Evolutionary conservation across 768 basidiomycete genomes (phyloP).

Genomic region (Mycena leptocephala): DNA sequence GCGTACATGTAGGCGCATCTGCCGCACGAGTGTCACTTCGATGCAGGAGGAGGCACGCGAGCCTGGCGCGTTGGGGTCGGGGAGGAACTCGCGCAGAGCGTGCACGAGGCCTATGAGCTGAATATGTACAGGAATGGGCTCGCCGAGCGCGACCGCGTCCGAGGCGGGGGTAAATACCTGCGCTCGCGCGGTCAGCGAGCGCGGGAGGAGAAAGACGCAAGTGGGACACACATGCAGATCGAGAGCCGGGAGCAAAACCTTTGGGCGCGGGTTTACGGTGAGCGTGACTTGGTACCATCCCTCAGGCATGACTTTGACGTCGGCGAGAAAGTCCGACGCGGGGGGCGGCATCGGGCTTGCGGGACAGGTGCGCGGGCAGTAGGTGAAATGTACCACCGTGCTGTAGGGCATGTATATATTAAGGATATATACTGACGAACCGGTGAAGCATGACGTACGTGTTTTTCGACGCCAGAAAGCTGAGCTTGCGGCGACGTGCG

Average conservation of each 20-base stretch:
- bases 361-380: constrained; percentile 7
- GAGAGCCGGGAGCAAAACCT: neutral
- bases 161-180: constrained; percentile 19
- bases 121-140: no score
- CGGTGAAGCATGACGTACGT: neutral
- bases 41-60: no score
- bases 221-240: neutral
- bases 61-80: no score
- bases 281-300: constrained; percentile 6
- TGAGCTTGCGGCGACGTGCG: no score
- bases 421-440: neutral
- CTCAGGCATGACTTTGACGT: constrained; percentile 19
- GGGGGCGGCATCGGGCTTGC: neutral
- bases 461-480: no score
- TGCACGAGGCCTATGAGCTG: no score
- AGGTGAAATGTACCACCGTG: neutral
- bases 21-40: no score
- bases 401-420: neutral
- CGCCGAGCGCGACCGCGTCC: constrained; percentile 8
- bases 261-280: neutral
- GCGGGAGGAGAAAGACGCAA: neutral
- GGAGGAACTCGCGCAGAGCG: no score
- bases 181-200: neutral
- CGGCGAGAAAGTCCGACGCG: constrained; percentile 1
- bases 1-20: no score